Base-by-base conservation (phyloP, 1,284 basidiomycete genomes). In the Ganoderma sp. region DNA sequence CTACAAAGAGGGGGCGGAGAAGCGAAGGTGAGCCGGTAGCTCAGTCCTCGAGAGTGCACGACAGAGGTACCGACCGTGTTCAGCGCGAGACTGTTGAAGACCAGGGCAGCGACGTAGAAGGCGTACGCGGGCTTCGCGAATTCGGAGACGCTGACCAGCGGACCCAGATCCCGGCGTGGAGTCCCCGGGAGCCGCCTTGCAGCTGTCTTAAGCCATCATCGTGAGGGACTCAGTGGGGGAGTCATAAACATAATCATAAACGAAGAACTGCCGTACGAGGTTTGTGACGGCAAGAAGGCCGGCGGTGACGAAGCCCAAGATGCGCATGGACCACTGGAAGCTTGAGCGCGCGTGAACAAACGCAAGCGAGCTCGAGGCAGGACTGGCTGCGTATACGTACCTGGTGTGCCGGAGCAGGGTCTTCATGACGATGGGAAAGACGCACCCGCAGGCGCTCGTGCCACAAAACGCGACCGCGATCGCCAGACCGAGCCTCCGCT, bases 241-340 rank as follows among this genome's bases (percentile, higher is more conserved):
- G 28, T 32, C 28, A 32, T 32, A 4, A 32, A 2, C 28, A 32
- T 32, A 4, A 32, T 4, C 4, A 32, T n/a, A n/a, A n/a, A n/a
- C n/a, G n/a, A 32, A 32, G 4, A 2, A 32, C 28, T 32, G 2
- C 28, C 70, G 14, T 32, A 69, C 70, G 45, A 88, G 45, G 73
- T 86, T 87, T 3, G 83, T 79, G 12, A 83, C 73, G 14, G 79
- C 79, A 6, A 87, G 75, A 1, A 78, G 74, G 25, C 80, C 69
- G 0, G 87, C 61, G 0, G 87, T 73, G n/a, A 88, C 84, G 67
- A 88, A 85, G 0, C 81, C 87, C 39, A 87, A 75, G 50, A 86
- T 83, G 22, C 87, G 81, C 83, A 88, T 86, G 1, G 87, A 86
- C 87, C 87, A 88, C 9, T 14, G 0, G 28, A 56, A 56, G 9